Evolutionary conservation across 352 stramenopile genomes (phyloP), one percentile per base, ranked within the genome.

Genomic region (Phytophthora capsici): DNA sequence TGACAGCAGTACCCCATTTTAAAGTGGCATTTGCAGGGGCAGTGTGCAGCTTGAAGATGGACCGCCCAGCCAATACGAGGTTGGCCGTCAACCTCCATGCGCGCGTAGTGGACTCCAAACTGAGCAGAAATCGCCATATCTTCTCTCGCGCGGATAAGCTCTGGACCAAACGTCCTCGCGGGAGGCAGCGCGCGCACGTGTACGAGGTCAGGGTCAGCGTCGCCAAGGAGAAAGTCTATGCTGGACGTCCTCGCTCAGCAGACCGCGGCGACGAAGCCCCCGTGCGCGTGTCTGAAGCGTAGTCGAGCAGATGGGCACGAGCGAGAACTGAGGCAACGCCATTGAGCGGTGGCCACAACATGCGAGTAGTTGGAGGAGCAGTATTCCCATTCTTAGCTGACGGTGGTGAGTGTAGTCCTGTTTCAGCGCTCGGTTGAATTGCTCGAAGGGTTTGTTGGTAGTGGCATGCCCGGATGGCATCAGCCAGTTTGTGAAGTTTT

Each of bases 361-460:
- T 10, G 38, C 17, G 1, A 22, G 38, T 6, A 45, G 38, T n/a
- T 45, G 38, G 4, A 43, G 17, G 3, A 62, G n/a, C 13, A 62
- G 43, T 28, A 47, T 3, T 5, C 43, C 41, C 41, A 53, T 62
- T 19, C 54, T 62, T 53, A 40, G 12, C 34, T 40, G 34, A 2
- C 16, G 9, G 16, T 40, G 34, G 6, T 40, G 13, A 10, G 34
- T 63, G 50, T 73, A 73, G 17, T 73, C 63, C 4, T 45, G 43
- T 47, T 73, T 77, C 37, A 77, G 16, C 16, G 10, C 55, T 12
- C 19, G 14, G 55, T 73, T 77, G 34, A 70, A 77, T 14, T 67
- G 58, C 9, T 77, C 69, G 13, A 70, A 45, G 0, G 69, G 63
- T 20, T 73, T 67, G 38, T 73, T 77, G 58, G 34, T 73, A 6